Evolutionary conservation across 2,329 filamentous ascomycete species (phyloP), one percentile per base, ranked within the genome.

Genomic region (Scedosporium aurantiacum): DNA sequence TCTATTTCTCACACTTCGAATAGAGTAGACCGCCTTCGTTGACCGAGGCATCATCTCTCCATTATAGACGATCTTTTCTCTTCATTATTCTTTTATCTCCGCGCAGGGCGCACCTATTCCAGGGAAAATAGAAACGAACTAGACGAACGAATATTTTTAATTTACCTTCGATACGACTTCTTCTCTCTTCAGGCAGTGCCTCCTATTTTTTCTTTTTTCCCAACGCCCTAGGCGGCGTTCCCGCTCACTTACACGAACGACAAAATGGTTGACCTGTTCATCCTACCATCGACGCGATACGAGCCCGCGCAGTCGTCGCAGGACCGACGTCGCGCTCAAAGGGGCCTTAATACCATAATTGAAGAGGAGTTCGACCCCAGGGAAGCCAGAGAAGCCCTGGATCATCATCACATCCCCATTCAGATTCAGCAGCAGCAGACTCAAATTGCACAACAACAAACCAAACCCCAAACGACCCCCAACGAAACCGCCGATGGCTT

Each of bases 301-400:
- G 74, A 73, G 68, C 73, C 78, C 69, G 74, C 73, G 65, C 78
- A 79, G 65, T 75, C 79, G 74, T 78, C 78, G 82, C 82, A 76
- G 79, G 82, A 71, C 72, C 81, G 81, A 76, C 63, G 56, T 27
- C 61, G 79, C 79, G 73, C 74, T 73, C 64, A 75, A 73, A 69
- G 75, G 73, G 72, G 72, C 65, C 82, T 85, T 84, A 85, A 85
- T 83, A 82, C 82, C 65, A 85, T 85, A 83, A 82, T 84, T 68
- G 82, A 85, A 70, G 82, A 82, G 70, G 76, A 79, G 65, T 23
- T 43, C 2, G 58, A 52, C 23, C 43, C n/a, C 5, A 3, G 18
- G 3, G n/a, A 23, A 28, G 10, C 21, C 21, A 28, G 18, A 27
- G 2, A 12, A n/a, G 2, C 12, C 52, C n/a, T 14, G 14, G 23